Evolutionary conservation across 352 stramenopile genomes (phyloP), one percentile per base, ranked within the genome.

Genomic region (Pythium vanterpoolii): DNA sequence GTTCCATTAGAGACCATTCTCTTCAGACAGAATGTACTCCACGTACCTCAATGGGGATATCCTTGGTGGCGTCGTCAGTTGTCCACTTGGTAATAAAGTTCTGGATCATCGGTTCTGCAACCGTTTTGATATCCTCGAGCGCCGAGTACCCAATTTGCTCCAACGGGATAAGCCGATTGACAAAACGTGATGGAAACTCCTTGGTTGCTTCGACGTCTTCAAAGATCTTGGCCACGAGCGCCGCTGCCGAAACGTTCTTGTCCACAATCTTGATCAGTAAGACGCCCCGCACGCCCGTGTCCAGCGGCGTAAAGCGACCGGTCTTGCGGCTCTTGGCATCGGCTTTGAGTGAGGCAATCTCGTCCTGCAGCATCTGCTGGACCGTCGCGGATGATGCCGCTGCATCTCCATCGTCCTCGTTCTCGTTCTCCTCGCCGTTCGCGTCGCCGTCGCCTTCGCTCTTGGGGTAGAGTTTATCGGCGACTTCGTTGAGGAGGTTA

Each of bases 401-500:
- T 1, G 65, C 45, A 0, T 67, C 38, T 1, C 40, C 53, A 5
- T 76, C 56, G 4, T 69, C 63, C 0, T 56, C 43, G 3, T 48
- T 44, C 19, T 49, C 56, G 0, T 48, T 45, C 0, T 27, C 23
- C 6, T 76, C 56, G 21, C 74, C 74, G 6, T 65, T 34, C 1
- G 57, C 43, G 0, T 64, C 64, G 13, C 23, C 52, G n/a, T 65
- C 64, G 4, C 34, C 47, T n/a, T 72, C 47, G 39, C 26, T 42
- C 36, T 57, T 59, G 1, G 78, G 77, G 48, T 83, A 91, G 45
- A 73, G 74, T 43, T 77, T 77, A 53, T 91, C 79, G 1, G 77
- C 82, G n/a, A 74, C 72, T 19, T 90, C 83, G 60, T 90, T 92
- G 16, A 92, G 57, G 31, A 92, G 66, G 55, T 90, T 90, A 18